These are phyloP conservation scores for Microbotryum lychnidis-dioicae DNA, from an alignment of 1,284 basidiomycete genomes.

Conservation along the genomic window DNA sequence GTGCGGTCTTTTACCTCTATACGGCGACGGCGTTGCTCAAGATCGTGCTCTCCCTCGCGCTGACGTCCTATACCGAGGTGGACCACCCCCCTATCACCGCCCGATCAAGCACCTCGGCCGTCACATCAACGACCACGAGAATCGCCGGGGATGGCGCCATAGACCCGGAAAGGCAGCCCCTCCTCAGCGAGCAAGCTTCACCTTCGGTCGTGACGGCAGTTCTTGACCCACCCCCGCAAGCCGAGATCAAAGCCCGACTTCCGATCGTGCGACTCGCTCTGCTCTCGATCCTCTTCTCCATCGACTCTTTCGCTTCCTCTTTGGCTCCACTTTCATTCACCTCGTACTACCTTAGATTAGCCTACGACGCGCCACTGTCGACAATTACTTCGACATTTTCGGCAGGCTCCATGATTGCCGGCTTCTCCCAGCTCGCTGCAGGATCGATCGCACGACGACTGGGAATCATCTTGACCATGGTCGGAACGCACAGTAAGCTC, in stretches of 20 bases:
- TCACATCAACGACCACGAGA: background rate
- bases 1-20: slow-evolving; percentile 16
- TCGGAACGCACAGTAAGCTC: slow-evolving; percentile 19
- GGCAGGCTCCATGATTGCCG: slow-evolving; percentile 10
- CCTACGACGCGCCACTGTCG: slow-evolving; percentile 8
- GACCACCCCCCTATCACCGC: slow-evolving; percentile 8
- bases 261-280: slow-evolving; percentile 12
- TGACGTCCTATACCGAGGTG: slow-evolving; percentile 17
- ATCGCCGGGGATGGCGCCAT: no score
- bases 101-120: background rate
- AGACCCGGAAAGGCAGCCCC: slow-evolving; percentile 18
- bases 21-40: slow-evolving; percentile 12
- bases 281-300: slow-evolving; percentile 24
- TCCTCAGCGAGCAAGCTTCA: slow-evolving; percentile 4
- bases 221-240: background rate
- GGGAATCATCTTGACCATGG: slow-evolving; percentile 27
- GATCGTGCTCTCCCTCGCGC: slow-evolving; percentile 7
- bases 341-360: slow-evolving; percentile 19
- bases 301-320: slow-evolving; percentile 26
- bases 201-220: background rate
- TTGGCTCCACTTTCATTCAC: slow-evolving; percentile 24
- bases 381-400: slow-evolving; percentile 19
- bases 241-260: background rate
- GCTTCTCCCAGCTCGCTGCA: slow-evolving; percentile 15
- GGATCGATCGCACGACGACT: slow-evolving; percentile 11